phyloP scores from a whole-genome alignment of 352 stramenopile genomes.

The Globisporangium radiosum region DNA sequence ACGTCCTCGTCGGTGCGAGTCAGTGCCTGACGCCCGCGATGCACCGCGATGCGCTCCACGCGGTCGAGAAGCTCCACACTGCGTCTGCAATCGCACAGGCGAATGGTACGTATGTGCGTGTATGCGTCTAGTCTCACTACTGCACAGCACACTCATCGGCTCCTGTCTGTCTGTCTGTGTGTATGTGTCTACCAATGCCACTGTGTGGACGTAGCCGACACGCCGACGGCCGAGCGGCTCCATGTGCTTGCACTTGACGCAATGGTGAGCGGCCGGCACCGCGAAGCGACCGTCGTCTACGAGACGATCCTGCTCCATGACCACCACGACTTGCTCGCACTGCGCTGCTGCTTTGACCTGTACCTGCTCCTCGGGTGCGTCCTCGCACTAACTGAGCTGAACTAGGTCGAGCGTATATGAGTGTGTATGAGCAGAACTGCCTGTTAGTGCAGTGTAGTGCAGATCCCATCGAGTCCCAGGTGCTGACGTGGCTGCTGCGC shows the following conservation, averaged over 20 bases:
- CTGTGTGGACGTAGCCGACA: slow-evolving; percentile 6
- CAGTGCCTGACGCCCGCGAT: slow-evolving; percentile 58
- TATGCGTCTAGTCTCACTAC: too few relatives aligned
- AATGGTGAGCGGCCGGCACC: slow-evolving; percentile 57
- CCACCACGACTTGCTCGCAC: slow-evolving; percentile 56
- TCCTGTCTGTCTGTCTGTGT: too few relatives aligned
- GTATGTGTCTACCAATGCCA: background rate
- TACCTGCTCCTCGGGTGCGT: slow-evolving; percentile 72
- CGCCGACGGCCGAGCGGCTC: slow-evolving; percentile 47
- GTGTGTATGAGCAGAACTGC: too few relatives aligned
- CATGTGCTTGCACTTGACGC: slow-evolving; percentile 68
- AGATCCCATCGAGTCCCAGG: too few relatives aligned
- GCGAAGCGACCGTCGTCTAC: slow-evolving; percentile 65
- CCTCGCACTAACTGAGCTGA: background rate
- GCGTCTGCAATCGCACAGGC: slow-evolving; percentile 29
- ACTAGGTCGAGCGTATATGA: too few relatives aligned
- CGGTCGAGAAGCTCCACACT: slow-evolving; percentile 20
- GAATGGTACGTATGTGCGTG: slow-evolving; percentile 17
- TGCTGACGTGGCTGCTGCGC: too few relatives aligned
- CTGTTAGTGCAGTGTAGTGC: too few relatives aligned
- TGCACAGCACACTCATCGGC: too few relatives aligned
- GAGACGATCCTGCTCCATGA: slow-evolving; percentile 75
- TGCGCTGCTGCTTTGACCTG: slow-evolving; percentile 75
- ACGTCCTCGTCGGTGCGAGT: slow-evolving; percentile 73
- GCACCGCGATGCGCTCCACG: slow-evolving; percentile 62